phyloP scores from a whole-genome alignment of 1,139 yeast genomes.

The Taphrina pruni region DNA sequence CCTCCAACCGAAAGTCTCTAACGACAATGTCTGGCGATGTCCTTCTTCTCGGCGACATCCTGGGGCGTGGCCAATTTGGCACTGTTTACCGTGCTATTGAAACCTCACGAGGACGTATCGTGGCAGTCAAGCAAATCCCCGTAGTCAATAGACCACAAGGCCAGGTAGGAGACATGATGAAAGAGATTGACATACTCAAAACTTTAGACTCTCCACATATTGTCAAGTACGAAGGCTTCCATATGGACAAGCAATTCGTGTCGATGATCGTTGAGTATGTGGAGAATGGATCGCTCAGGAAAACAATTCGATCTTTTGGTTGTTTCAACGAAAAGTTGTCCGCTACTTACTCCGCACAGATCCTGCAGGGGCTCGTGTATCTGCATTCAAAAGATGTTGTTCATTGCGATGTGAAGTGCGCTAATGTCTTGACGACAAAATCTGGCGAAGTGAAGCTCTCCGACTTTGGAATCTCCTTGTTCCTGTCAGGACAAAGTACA shows the following conservation, averaged over 20 bases:
- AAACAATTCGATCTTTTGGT: slow-evolving; percentile 63
- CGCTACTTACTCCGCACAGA: slow-evolving; percentile 67
- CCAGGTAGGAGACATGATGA: slow-evolving; percentile 18
- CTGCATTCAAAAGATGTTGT: slow-evolving; percentile 75
- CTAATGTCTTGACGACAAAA: slow-evolving; percentile 69
- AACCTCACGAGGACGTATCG: slow-evolving; percentile 66
- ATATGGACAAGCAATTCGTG: slow-evolving; percentile 68
- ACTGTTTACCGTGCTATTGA: slow-evolving; percentile 73
- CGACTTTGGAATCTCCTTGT: slow-evolving; percentile 79
- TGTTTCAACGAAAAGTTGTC: slow-evolving; percentile 65
- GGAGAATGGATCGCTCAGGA: slow-evolving; percentile 81
- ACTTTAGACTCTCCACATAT: slow-evolving; percentile 69
- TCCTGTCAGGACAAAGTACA: slow-evolving; percentile 46
- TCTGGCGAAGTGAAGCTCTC: slow-evolving; percentile 70
- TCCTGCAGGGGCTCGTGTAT: slow-evolving; percentile 71
- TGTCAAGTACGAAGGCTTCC: slow-evolving; percentile 87
- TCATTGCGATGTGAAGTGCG: slow-evolving; percentile 80
- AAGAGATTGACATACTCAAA: slow-evolving; percentile 19
- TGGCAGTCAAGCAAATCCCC: slow-evolving; percentile 81
- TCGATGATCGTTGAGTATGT: slow-evolving; percentile 72
- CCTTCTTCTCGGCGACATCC: slow-evolving; percentile 57
- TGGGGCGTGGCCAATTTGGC: slow-evolving; percentile 84
- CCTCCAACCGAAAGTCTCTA: slow-evolving; percentile 11
- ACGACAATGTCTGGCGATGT: neutral
- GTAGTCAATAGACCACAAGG: neutral